A percentile compares a stretch with the other conserved stretches of the same genome.
Evolutionary conservation across 2,329 filamentous ascomycete genomes (phyloP).

Genomic region (Cordyceps tenuipes): DNA sequence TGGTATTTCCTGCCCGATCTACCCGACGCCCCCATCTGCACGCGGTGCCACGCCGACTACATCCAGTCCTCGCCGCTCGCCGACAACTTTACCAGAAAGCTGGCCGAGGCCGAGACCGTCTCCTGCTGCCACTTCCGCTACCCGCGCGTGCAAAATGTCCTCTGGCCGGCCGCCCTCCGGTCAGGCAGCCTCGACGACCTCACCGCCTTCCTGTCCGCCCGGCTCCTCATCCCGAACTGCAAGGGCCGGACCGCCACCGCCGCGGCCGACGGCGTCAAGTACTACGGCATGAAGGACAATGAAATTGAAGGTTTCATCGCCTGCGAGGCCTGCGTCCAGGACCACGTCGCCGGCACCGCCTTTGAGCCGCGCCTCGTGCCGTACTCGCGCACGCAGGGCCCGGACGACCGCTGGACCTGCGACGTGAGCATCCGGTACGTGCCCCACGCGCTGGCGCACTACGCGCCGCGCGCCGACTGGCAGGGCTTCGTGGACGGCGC

Average conservation of each 20-base stretch:
- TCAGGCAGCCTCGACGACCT: conserved; percentile 19
- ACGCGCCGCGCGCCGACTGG: conserved; percentile 22
- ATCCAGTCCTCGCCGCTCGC: conserved; percentile 25
- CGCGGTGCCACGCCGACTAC: conserved; percentile 31
- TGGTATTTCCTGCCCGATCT: conserved; percentile 24
- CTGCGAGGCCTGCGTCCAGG: conserved; percentile 32
- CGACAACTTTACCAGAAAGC: conserved; percentile 20
- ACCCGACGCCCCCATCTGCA: conserved; percentile 30
- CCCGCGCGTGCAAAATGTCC: conserved; percentile 24
- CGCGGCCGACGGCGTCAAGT: conserved; percentile 22
- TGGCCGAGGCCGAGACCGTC: conserved; percentile 18
- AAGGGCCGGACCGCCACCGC: conserved; percentile 18
- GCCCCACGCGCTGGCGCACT: conserved; percentile 13
- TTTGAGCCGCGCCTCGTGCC: conserved; percentile 25
- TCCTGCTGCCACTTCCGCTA: conserved; percentile 25
- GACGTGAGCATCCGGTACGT: conserved; percentile 23
- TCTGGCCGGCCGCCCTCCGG: conserved; percentile 26
- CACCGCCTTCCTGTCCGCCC: conserved; percentile 22
- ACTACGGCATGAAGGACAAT: conserved; percentile 22
- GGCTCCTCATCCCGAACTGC: conserved; percentile 22
- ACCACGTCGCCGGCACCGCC: conserved; percentile 20
- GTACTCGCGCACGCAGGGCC: conserved; percentile 17
- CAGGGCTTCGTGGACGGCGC: conserved; percentile 19
- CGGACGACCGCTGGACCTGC: conserved; percentile 25
- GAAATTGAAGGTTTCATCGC: conserved; percentile 26